Conservation (phyloP, 768 basidiomycete species). For the Mycena haematopus region DNA sequence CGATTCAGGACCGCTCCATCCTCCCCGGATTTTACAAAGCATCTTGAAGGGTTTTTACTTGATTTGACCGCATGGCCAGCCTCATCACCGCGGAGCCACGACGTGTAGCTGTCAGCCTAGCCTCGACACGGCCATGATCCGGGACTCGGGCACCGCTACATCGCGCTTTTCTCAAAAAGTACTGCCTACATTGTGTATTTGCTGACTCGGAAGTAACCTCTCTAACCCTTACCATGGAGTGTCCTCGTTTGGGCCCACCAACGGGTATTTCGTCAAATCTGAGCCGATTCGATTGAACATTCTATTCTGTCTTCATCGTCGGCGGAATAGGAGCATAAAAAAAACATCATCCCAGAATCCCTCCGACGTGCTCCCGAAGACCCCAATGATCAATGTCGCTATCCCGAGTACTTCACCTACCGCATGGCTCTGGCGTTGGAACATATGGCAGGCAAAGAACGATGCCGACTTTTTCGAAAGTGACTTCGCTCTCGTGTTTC, state of each 20-base stretch:
- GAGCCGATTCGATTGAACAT: neutral
- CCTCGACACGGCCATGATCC: conserved; percentile 1
- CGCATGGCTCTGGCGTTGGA: conserved; percentile 16
- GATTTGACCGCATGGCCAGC: neutral
- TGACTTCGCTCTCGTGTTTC: neutral
- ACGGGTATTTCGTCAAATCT: conserved; percentile 16
- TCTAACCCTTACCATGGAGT: conserved; percentile 10
- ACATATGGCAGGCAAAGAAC: conserved; percentile 8
- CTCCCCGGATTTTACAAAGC: neutral
- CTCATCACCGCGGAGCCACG: neutral
- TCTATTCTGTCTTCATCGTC: neutral
- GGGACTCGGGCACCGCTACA: neutral
- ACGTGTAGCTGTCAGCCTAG: neutral
- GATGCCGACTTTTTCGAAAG: conserved; percentile 17
- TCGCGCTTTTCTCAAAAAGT: too few species aligned
- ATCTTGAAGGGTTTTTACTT: neutral
- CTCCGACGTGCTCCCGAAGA: conserved; percentile 13
- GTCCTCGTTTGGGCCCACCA: conserved; percentile 24
- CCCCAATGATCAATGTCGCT: too few species aligned
- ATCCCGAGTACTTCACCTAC: conserved; percentile 5
- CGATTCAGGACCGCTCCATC: neutral
- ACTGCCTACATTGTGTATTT: too few species aligned
- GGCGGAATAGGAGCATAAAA: conserved; percentile 20
- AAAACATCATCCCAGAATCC: conserved; percentile 9
- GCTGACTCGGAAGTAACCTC: neutral